Conservation (phyloP, 2,329 filamentous ascomycete species). For the Hypomyces rosellus region DNA sequence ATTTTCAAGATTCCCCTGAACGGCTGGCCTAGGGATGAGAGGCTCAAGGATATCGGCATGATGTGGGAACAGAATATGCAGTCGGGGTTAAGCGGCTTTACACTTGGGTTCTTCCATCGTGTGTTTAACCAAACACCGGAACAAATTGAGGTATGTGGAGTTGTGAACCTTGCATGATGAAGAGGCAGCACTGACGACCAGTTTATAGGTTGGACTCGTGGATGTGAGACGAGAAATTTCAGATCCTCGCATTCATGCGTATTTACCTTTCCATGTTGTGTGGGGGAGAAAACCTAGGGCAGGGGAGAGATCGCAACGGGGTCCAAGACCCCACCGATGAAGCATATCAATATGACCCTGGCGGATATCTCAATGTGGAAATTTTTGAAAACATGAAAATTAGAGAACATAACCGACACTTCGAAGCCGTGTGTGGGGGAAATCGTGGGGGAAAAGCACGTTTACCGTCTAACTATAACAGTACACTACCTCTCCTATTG, state of each 20-base stretch:
- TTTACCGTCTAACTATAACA: too few relatives aligned
- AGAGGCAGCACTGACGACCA: background rate
- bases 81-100: slow-evolving; percentile 40
- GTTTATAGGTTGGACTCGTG: slow-evolving; percentile 39
- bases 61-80: slow-evolving; percentile 40
- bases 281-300: slow-evolving; percentile 40
- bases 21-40: slow-evolving; percentile 44
- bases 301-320: slow-evolving; percentile 17
- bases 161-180: background rate
- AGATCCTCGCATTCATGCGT: slow-evolving; percentile 42
- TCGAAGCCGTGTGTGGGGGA: too few relatives aligned
- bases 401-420: too few relatives aligned
- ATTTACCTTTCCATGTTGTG: slow-evolving; percentile 43
- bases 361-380: too few relatives aligned
- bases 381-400: too few relatives aligned
- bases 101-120: slow-evolving; percentile 35
- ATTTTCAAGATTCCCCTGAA: slow-evolving; percentile 50
- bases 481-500: too few relatives aligned
- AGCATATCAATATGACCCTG: background rate
- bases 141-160: slow-evolving; percentile 41
- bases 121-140: slow-evolving; percentile 34
- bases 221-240: slow-evolving; percentile 42
- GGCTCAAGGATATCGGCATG: slow-evolving; percentile 36
- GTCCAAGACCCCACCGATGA: background rate
- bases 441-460: too few relatives aligned